Base-by-base conservation (phyloP, 768 basidiomycete genomes). In the Leccinum variicolor region DNA sequence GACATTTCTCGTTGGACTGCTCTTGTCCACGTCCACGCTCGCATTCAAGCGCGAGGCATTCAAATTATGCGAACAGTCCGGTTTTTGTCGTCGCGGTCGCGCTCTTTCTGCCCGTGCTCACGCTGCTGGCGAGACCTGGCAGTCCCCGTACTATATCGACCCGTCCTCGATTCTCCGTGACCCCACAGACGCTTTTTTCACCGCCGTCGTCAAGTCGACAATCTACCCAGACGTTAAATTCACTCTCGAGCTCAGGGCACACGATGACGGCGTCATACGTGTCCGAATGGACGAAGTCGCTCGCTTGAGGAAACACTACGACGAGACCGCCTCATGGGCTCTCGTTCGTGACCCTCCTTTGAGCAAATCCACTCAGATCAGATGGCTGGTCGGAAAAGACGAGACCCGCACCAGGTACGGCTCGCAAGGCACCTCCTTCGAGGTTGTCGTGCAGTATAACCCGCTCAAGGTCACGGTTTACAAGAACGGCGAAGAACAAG, bases 1-100 rank as follows among this genome's bases (percentile, higher is more conserved):
- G 19, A 57, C 57, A 31, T 33, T 71, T n/a, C 52, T 79, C 54
- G 66, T 78, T 50, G 65, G 72, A 47, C 64, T 76, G 17, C 62
- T 69, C 26, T 62, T 59, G 34, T 61, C 73, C 5, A 72, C 74
- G 15, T 57, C 69, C 17, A 69, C 78, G 2, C 64, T 80, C 28
- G 84, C 87, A 34, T 84, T 91, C 74, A 91, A 91, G 76, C 76
- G 79, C 19, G 81, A 88, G 58, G 93, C 98, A 74, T 99, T 95
- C 81, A 98, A 97, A 74, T 92, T 85, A 56, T 98, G 97, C 68
- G 80, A 81, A n/a, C 92, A 98, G 73, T 84, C 93, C 0, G 94
- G 91, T 19, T 98, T 99, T 75, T 98, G 97, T 77, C 84, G 92
- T n/a, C 75, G 89, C 47, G 93, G 94, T 52, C 86, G 96, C 49